Evolutionary conservation across 2,329 filamentous ascomycete species (phyloP).

Genomic region (Cordyceps farinosa): DNA sequence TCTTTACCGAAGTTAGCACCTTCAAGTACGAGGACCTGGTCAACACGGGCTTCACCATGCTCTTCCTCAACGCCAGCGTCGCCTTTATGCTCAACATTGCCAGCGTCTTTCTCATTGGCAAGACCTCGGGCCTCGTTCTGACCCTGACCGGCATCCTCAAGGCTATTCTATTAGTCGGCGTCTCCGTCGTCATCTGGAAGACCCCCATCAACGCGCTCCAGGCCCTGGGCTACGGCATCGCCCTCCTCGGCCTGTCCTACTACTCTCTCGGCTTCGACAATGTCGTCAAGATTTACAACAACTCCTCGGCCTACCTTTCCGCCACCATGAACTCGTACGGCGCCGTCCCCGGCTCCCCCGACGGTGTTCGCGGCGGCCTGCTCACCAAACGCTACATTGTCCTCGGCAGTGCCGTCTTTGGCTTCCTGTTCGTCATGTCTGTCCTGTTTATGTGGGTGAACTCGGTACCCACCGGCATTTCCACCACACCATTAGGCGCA

Average conservation of each 20-base stretch:
- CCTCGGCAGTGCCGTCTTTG: constrained; percentile 26
- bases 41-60: constrained; percentile 59
- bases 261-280: constrained; percentile 45
- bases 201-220: constrained; percentile 69
- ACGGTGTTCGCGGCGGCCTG: constrained; percentile 19
- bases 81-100: constrained; percentile 80
- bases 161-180: constrained; percentile 76
- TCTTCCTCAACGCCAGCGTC: constrained; percentile 71
- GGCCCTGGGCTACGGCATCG: constrained; percentile 73
- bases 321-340: constrained; percentile 24
- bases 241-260: constrained; percentile 49
- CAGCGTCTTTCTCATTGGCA: constrained; percentile 84
- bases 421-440: constrained; percentile 26
- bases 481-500: not conserved
- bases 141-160: constrained; percentile 84
- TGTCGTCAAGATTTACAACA: constrained; percentile 25
- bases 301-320: constrained; percentile 25
- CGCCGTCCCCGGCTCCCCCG: constrained; percentile 14
- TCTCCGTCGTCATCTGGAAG: constrained; percentile 74
- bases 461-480: constrained; percentile 3
- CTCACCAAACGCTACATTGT: constrained; percentile 21
- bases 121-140: constrained; percentile 81
- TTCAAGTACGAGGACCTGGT: constrained; percentile 65
- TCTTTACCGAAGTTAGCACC: constrained; percentile 63
- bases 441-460: constrained; percentile 14